Evolutionary conservation across 805 yeast genomes (phyloP).

Genomic region (Yarrowia sp.): DNA sequence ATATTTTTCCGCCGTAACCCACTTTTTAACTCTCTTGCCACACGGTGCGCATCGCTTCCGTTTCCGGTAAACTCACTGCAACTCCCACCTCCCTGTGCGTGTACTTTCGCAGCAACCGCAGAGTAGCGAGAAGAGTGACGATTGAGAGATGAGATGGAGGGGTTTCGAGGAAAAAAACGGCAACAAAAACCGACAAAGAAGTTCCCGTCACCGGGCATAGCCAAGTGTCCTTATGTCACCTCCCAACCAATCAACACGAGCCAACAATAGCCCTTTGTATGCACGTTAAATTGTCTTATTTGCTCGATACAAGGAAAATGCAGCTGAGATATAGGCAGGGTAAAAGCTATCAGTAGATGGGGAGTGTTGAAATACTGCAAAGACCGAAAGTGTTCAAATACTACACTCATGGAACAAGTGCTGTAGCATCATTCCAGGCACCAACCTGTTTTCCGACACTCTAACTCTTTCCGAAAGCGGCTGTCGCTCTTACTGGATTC

Average conservation of each 20-base stretch:
- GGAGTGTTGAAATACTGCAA: too few species aligned
- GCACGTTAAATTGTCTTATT: constrained; percentile 25
- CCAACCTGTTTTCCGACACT: too few species aligned
- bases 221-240: too few species aligned
- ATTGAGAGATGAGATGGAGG: too few species aligned
- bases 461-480: too few species aligned
- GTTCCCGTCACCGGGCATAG: background rate
- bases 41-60: constrained; percentile 17
- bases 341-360: background rate
- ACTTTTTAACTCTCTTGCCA: constrained; percentile 10
- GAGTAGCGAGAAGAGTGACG: too few species aligned
- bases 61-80: constrained; percentile 11
- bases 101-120: constrained; percentile 1
- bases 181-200: background rate
- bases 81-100: constrained; percentile 13
- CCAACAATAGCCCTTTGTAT: constrained; percentile 31
- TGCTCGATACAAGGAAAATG: constrained; percentile 23
- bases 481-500: too few species aligned
- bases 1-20: constrained; percentile 16
- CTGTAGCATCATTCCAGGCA: too few species aligned
- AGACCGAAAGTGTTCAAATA: too few species aligned
- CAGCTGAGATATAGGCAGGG: background rate
- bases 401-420: too few species aligned
- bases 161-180: too few species aligned
- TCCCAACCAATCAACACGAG: background rate